Conservation (phyloP, 257 asterid species). For the Salvia rosmarinus region DNA sequence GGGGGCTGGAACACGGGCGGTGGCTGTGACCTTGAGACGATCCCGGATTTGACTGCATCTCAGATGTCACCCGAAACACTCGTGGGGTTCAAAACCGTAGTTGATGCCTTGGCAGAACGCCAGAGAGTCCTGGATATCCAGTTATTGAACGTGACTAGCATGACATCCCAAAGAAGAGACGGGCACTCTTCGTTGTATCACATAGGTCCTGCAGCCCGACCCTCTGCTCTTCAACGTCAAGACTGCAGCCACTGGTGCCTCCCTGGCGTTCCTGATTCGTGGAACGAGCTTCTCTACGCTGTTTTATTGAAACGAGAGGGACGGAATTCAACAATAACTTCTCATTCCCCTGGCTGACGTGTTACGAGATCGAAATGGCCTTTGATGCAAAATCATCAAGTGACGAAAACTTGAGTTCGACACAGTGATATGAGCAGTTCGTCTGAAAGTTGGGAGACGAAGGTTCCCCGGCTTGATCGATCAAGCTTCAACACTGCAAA, state of each 20-base stretch:
- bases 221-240: constrained; percentile 66
- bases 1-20: constrained; percentile 94
- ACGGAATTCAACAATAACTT: neutral
- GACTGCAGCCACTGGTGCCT: constrained; percentile 99
- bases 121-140: constrained; percentile 38
- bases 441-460: neutral
- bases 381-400: neutral
- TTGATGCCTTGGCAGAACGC: constrained; percentile 47
- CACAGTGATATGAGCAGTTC: neutral
- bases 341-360: neutral
- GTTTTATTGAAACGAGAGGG: constrained; percentile 52
- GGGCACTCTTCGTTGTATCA: constrained; percentile 80
- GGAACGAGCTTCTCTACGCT: constrained; percentile 90
- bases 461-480: neutral
- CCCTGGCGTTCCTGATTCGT: constrained; percentile 89
- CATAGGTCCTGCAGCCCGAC: constrained; percentile 57
- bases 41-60: constrained; percentile 54
- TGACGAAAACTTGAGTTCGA: neutral
- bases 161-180: constrained; percentile 77
- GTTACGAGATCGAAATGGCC: neutral
- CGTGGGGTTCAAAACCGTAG: constrained; percentile 47
- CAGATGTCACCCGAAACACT: constrained; percentile 32
- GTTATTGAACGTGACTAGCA: constrained; percentile 65
- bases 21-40: constrained; percentile 73
- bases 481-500: neutral